Conservation (phyloP, 2,329 filamentous ascomycete species). For the Plectosphaerella cucumerina region DNA sequence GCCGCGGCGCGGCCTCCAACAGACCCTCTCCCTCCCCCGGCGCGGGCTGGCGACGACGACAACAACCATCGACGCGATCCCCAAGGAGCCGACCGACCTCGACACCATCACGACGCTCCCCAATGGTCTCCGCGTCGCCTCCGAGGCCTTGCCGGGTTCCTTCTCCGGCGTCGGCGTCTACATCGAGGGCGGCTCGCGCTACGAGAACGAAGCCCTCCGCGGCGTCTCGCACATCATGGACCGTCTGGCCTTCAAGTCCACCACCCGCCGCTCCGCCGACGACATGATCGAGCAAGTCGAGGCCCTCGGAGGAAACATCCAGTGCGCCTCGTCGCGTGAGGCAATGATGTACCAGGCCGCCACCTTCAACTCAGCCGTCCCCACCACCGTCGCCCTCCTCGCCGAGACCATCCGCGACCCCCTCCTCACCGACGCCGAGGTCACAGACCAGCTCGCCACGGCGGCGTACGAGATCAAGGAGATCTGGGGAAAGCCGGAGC, state of each 20-base stretch:
- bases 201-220: conserved; percentile 79
- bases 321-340: conserved; percentile 92
- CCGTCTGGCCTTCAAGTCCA: conserved; percentile 89
- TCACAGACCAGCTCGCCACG: conserved; percentile 80
- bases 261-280: conserved; percentile 66
- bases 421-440: conserved; percentile 78
- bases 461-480: conserved; percentile 92
- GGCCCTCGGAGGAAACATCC: conserved; percentile 88
- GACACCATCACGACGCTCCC: conserved; percentile 83
- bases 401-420: conserved; percentile 93
- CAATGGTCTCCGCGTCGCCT: conserved; percentile 92
- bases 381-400: conserved; percentile 74
- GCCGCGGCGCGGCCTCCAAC: not conserved
- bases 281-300: conserved; percentile 86
- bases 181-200: conserved; percentile 90
- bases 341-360: conserved; percentile 98
- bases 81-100: conserved; percentile 71
- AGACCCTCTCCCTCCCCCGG: conserved; percentile 1
- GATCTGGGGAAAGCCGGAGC: conserved; percentile 95
- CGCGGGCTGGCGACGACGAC: conserved; percentile 4
- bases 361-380: conserved; percentile 91
- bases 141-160: conserved; percentile 87
- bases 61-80: conserved; percentile 13
- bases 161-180: conserved; percentile 96
- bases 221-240: conserved; percentile 97